Evolutionary conservation across 2,329 filamentous ascomycete species (phyloP).

Genomic region (Purpureocillium takamizusanense): DNA sequence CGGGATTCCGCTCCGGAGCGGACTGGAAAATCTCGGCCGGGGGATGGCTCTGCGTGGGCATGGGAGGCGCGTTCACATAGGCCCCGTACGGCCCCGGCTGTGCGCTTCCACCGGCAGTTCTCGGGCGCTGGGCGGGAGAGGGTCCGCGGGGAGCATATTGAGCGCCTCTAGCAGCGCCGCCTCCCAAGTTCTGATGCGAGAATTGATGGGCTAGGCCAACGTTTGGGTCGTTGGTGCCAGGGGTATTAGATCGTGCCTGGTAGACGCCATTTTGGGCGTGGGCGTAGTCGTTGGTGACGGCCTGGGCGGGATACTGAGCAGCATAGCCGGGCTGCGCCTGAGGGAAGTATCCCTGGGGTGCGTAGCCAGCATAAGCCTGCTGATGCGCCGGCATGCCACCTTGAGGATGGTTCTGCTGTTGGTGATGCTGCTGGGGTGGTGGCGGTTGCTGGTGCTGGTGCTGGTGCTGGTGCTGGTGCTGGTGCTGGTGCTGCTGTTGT

Average conservation of each 20-base stretch:
- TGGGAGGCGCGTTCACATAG: conserved; percentile 57
- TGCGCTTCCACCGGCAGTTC: conserved; percentile 66
- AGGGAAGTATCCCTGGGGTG: conserved; percentile 48
- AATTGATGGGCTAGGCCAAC: conserved; percentile 92
- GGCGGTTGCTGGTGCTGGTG: conserved; percentile 10
- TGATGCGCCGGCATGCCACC: conserved; percentile 15
- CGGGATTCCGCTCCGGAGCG: conserved; percentile 78
- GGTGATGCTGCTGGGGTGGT: conserved; percentile 6
- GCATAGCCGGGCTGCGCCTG: conserved; percentile 51
- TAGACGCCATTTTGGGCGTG: conserved; percentile 34
- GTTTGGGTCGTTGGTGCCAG: conserved; percentile 69
- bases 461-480: conserved; percentile 28
- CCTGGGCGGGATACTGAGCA: conserved; percentile 29
- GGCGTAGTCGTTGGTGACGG: conserved; percentile 38
- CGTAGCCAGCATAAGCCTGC: conserved; percentile 35
- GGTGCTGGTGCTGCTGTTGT: conserved; percentile 23
- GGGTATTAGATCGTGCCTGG: conserved; percentile 46
- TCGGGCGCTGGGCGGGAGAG: conserved; percentile 66
- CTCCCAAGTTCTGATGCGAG: conserved; percentile 87
- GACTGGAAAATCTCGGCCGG: conserved; percentile 66
- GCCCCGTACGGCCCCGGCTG: conserved; percentile 54
- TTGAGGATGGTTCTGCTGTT: conserved; percentile 16
- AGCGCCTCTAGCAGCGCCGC: conserved; percentile 57
- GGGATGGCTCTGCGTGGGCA: conserved; percentile 49
- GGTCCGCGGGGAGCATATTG: conserved; percentile 60